phyloP scores from a whole-genome alignment of 2,329 filamentous ascomycete species.

The Fusarium napiforme region DNA sequence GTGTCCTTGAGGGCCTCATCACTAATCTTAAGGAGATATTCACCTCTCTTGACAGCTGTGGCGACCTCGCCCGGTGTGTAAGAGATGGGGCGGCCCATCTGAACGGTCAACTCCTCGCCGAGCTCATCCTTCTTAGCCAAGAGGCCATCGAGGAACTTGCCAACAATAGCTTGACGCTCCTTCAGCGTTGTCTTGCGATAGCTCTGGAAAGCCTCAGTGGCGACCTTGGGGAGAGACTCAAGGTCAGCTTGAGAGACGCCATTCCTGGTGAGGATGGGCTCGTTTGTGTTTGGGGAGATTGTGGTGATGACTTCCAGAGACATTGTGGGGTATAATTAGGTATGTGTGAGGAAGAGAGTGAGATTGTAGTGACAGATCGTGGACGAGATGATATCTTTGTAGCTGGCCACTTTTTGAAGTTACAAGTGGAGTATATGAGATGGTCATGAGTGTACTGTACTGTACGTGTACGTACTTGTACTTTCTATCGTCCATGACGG shows the following conservation, averaged over 20 bases:
- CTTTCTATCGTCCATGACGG: conserved; percentile 11
- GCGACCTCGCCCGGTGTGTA: conserved; percentile 86
- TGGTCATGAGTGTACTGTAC: conserved; percentile 11
- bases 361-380: conserved; percentile 4
- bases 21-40: conserved; percentile 88
- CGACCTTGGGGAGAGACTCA: conserved; percentile 74
- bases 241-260: conserved; percentile 79
- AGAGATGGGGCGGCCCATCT: conserved; percentile 94
- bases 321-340: conserved; percentile 54
- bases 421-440: conserved; percentile 39
- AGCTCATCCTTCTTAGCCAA: conserved; percentile 79
- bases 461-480: background rate
- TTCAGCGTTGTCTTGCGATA: conserved; percentile 80
- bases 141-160: conserved; percentile 79
- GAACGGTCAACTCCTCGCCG: conserved; percentile 85
- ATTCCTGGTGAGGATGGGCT: conserved; percentile 81
- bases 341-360: background rate
- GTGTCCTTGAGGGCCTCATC: conserved; percentile 82
- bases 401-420: conserved; percentile 28
- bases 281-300: conserved; percentile 90
- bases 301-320: conserved; percentile 76
- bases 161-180: conserved; percentile 83
- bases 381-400: conserved; percentile 23
- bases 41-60: conserved; percentile 85
- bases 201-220: conserved; percentile 78